Conservation (phyloP, 1,139 yeast species). For the Taphrina pruni region DNA sequence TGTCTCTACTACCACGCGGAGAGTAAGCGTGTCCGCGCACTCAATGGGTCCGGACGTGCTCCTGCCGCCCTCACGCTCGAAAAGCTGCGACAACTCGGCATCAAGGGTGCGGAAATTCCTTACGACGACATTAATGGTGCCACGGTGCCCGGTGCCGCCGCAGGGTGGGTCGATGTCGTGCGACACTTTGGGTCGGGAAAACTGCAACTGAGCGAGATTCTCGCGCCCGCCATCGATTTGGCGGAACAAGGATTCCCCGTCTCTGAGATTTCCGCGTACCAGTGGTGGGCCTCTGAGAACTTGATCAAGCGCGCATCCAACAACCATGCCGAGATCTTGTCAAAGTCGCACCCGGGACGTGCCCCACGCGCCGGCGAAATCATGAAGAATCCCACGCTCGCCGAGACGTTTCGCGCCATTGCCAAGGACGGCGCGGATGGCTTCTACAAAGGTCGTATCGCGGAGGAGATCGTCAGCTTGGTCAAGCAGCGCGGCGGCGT, state of each 20-base stretch:
- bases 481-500: constrained; percentile 63
- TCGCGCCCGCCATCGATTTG: constrained; percentile 68
- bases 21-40: constrained; percentile 63
- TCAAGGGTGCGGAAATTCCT: constrained; percentile 55
- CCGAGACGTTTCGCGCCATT: constrained; percentile 61
- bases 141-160: constrained; percentile 79
- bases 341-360: constrained; percentile 49
- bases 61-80: constrained; percentile 62
- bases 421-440: constrained; percentile 67
- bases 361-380: constrained; percentile 70
- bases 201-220: constrained; percentile 63
- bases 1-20: constrained; percentile 64
- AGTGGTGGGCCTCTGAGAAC: constrained; percentile 59
- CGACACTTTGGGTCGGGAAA: constrained; percentile 76
- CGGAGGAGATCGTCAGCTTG: constrained; percentile 66
- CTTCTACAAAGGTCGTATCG: constrained; percentile 71
- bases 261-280: constrained; percentile 61
- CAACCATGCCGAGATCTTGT: constrained; percentile 55
- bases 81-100: constrained; percentile 56
- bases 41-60: constrained; percentile 80
- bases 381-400: constrained; percentile 61
- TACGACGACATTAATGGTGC: constrained; percentile 63
- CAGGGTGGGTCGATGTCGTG: constrained; percentile 75
- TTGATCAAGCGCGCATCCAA: constrained; percentile 53
- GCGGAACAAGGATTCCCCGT: constrained; percentile 74